phyloP scores from a whole-genome alignment of 257 asterid genomes.

The Petunia secreta region DNA sequence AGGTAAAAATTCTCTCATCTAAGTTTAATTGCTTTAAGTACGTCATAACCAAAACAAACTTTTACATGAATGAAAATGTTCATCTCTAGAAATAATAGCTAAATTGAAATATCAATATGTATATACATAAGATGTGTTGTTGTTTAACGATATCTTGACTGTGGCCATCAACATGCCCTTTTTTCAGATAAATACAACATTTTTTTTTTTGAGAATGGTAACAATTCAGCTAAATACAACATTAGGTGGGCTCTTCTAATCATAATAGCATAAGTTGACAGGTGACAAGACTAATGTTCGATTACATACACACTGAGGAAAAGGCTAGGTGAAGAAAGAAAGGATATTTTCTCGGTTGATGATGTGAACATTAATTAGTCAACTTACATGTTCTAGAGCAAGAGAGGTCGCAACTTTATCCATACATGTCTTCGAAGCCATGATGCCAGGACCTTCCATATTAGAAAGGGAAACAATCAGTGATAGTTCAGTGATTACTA shows the following conservation, averaged over 20 bases:
- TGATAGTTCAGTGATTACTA: conserved; percentile 16
- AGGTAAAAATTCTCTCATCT: background rate
- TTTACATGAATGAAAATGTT: background rate
- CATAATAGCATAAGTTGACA: background rate
- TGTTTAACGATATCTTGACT: conserved; percentile 5
- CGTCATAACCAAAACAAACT: conserved; percentile 9
- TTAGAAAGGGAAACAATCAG: conserved; percentile 38
- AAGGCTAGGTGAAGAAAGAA: background rate
- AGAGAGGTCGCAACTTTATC: conserved; percentile 91
- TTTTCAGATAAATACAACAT: background rate
- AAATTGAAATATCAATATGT: background rate
- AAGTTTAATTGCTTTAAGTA: conserved; percentile 20
- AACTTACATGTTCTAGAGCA: conserved; percentile 76
- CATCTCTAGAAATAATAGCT: conserved; percentile 4
- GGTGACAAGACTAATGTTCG: background rate
- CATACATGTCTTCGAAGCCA: conserved; percentile 80
- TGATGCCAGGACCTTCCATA: conserved; percentile 69
- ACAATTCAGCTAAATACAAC: background rate
- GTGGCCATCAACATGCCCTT: conserved; percentile 1
- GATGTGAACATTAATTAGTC: conserved; percentile 23
- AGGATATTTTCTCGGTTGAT: background rate
- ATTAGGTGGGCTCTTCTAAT: background rate
- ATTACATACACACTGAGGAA: background rate
- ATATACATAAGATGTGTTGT: background rate
- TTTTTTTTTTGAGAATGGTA: too few relatives aligned